These are phyloP conservation scores for Pachysandra terminalis DNA, from an alignment of 164 flowering plant genomes.

Conservation along the genomic window DNA sequence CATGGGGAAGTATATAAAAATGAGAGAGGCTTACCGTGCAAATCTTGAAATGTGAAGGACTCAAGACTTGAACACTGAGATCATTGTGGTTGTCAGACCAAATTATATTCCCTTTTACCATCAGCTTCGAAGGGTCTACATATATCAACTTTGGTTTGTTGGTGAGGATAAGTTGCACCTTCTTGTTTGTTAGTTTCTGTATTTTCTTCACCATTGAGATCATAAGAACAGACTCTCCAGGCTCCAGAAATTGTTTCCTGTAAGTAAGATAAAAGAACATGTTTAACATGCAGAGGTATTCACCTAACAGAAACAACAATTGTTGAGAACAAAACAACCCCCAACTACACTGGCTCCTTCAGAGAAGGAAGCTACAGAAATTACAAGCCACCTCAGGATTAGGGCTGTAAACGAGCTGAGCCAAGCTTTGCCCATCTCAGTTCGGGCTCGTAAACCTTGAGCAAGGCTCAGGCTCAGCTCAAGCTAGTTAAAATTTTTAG, in stretches of 20 bases:
- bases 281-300: background rate
- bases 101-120: slow-evolving; percentile 72
- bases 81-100: slow-evolving; percentile 91
- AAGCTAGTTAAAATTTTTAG: too few relatives aligned
- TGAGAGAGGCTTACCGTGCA: slow-evolving; percentile 52
- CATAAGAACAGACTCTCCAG: slow-evolving; percentile 95
- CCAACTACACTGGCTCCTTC: background rate
- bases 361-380: background rate
- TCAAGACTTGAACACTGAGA: slow-evolving; percentile 72
- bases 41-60: slow-evolving; percentile 81
- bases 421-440: too few relatives aligned
- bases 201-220: slow-evolving; percentile 93
- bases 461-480: too few relatives aligned
- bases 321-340: background rate
- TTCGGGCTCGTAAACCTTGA: too few relatives aligned
- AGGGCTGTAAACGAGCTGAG: too few relatives aligned
- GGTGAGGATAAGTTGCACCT: slow-evolving; percentile 98
- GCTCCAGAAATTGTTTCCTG: slow-evolving; percentile 96
- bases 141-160: slow-evolving; percentile 91
- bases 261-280: slow-evolving; percentile 6
- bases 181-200: slow-evolving; percentile 84
- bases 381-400: too few relatives aligned
- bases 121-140: slow-evolving; percentile 81
- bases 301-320: background rate
- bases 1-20: background rate